Evolutionary conservation across 495 filamentous ascomycete species (phyloP).

Genomic region (Daldinia childiae): DNA sequence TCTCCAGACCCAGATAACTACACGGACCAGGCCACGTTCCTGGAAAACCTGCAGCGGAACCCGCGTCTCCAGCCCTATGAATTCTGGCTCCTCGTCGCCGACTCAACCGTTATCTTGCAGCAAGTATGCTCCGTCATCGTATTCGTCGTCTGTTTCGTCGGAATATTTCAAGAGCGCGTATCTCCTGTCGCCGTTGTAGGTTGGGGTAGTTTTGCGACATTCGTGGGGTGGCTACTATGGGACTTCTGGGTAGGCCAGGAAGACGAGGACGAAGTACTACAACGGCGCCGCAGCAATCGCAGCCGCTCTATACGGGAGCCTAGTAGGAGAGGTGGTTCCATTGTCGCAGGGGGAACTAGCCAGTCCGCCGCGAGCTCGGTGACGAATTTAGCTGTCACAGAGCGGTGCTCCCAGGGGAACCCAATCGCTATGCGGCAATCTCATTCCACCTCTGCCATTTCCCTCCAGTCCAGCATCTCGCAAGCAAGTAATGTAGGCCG

Average conservation of each 20-base stretch:
- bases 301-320: constrained; percentile 40
- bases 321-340: constrained; percentile 42
- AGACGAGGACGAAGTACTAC: constrained; percentile 49
- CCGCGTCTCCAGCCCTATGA: constrained; percentile 94
- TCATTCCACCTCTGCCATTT: constrained; percentile 49
- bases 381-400: constrained; percentile 47
- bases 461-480: constrained; percentile 49
- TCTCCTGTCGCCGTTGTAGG: constrained; percentile 87
- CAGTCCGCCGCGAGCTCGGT: constrained; percentile 53
- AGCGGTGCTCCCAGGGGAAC: constrained; percentile 42
- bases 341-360: constrained; percentile 18
- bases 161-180: constrained; percentile 84
- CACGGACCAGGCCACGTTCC: constrained; percentile 94
- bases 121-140: constrained; percentile 94
- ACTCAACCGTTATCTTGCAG: constrained; percentile 96
- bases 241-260: constrained; percentile 83
- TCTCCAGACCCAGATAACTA: constrained; percentile 92
- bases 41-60: constrained; percentile 95
- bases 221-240: constrained; percentile 90
- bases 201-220: constrained; percentile 82
- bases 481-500: constrained; percentile 45
- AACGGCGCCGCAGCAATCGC: constrained; percentile 45
- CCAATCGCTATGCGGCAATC: constrained; percentile 31
- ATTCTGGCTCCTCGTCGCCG: constrained; percentile 95
- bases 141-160: constrained; percentile 92